Conservation (phyloP, 202 grass and related monocot genomes). For the Digitaria exilis region DNA sequence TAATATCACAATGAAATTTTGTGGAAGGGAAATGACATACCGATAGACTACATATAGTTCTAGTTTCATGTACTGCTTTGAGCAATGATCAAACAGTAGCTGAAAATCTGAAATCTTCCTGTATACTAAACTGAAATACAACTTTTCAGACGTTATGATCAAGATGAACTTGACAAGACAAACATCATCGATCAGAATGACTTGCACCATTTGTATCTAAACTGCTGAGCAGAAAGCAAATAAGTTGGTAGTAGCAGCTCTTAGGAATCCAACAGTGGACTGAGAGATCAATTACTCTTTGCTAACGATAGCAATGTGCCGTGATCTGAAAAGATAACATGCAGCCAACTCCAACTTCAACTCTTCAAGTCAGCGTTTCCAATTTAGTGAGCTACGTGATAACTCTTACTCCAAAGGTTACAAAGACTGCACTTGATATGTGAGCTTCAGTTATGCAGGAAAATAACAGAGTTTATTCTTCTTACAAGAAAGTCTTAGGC, state of each 20-base stretch:
- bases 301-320: not conserved
- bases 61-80: not conserved
- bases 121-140: not conserved
- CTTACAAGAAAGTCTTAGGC: no score
- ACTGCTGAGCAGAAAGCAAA: not conserved
- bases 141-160: not conserved
- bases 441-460: not conserved
- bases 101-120: not conserved
- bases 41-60: not conserved
- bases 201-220: not conserved
- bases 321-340: slow-evolving; percentile 8
- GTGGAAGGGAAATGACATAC: not conserved
- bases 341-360: no score
- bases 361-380: not conserved
- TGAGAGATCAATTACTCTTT: not conserved
- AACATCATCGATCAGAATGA: not conserved
- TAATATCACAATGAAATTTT: not conserved
- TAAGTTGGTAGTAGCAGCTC: not conserved
- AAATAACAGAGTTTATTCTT: not conserved
- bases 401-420: not conserved
- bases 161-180: not conserved
- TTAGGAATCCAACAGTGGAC: not conserved
- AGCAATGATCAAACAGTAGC: not conserved
- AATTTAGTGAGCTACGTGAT: not conserved
- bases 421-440: not conserved